Conservation (phyloP, 2,329 filamentous ascomycete genomes). For the Echinosphaeria canescens region DNA sequence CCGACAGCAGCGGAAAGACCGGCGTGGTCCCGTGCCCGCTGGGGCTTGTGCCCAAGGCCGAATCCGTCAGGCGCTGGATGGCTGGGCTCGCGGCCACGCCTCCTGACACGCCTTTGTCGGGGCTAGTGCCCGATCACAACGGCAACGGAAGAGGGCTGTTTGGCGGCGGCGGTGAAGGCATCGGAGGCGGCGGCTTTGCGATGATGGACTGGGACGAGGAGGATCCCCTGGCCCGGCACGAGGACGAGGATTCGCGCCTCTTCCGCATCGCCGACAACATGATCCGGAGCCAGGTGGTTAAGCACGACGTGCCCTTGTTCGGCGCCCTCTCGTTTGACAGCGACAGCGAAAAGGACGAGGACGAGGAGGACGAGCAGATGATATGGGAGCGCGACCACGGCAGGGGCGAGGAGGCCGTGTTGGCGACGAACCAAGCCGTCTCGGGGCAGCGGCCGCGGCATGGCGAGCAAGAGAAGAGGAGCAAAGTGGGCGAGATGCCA, state of each 20-base stretch:
- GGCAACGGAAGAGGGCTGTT: neutral
- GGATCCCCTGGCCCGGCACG: too few species aligned
- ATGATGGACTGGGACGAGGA: slow-evolving; percentile 18
- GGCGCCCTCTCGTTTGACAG: slow-evolving; percentile 20
- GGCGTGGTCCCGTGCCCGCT: too few species aligned
- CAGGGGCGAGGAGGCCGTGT: slow-evolving; percentile 8
- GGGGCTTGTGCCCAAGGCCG: slow-evolving; percentile 16
- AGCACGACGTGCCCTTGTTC: slow-evolving; percentile 21
- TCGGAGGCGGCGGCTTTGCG: slow-evolving; percentile 15
- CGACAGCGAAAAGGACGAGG: slow-evolving; percentile 10
- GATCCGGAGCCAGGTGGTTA: slow-evolving; percentile 22
- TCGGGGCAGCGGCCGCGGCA: too few species aligned
- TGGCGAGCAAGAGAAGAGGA: slow-evolving; percentile 9
- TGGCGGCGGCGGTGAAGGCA: slow-evolving; percentile 1
- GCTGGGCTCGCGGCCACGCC: slow-evolving; percentile 15
- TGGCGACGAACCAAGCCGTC: too few species aligned
- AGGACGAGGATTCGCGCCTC: slow-evolving; percentile 19
- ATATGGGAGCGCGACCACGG: slow-evolving; percentile 8
- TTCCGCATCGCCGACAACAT: slow-evolving; percentile 21
- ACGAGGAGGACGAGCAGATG: slow-evolving; percentile 8
- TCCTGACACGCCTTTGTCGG: slow-evolving; percentile 8
- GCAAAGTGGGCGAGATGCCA: slow-evolving; percentile 7
- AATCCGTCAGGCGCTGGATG: slow-evolving; percentile 20
- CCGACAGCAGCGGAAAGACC: slow-evolving; percentile 1
- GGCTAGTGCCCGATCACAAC: too few species aligned